Conservation (phyloP, 306 rosid genomes). For the Fragaria nilgerrensis region DNA sequence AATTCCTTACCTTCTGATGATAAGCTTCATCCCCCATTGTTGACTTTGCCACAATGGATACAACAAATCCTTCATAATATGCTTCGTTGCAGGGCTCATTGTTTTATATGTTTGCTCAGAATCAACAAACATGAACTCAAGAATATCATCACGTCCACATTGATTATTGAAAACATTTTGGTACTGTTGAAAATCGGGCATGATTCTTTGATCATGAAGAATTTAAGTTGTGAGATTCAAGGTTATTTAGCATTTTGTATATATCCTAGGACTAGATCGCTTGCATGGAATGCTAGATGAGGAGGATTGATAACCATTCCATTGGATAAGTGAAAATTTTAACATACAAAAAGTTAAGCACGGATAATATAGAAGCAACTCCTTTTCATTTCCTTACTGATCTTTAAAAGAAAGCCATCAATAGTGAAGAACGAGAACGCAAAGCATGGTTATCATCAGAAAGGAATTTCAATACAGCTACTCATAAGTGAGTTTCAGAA, state of each 20-base stretch:
- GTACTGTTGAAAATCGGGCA: background rate
- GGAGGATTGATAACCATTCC: background rate
- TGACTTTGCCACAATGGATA: too few relatives aligned
- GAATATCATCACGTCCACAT: constrained; percentile 4
- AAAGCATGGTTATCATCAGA: background rate
- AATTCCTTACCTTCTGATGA: too few relatives aligned
- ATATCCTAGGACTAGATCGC: constrained; percentile 40
- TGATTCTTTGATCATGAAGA: background rate
- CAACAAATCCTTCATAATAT: too few relatives aligned
- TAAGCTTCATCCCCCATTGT: too few relatives aligned
- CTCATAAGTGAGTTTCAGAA: background rate
- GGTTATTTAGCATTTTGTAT: constrained; percentile 21
- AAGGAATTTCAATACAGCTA: background rate
- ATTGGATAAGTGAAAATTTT: background rate
- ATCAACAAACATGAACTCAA: background rate
- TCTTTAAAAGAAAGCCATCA: background rate
- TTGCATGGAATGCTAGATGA: constrained; percentile 23
- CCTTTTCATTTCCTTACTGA: constrained; percentile 4
- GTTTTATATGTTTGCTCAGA: background rate
- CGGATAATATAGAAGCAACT: background rate
- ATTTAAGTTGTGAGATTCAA: background rate
- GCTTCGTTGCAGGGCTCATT: background rate
- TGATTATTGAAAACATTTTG: background rate
- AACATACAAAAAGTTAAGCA: background rate
- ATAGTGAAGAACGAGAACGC: background rate